A percentile compares a stretch with the other conserved stretches of the same genome.
These are phyloP conservation scores for Melanopsichium pennsylvanicum DNA, from an alignment of 1,284 basidiomycete genomes.

Conservation along the genomic window DNA sequence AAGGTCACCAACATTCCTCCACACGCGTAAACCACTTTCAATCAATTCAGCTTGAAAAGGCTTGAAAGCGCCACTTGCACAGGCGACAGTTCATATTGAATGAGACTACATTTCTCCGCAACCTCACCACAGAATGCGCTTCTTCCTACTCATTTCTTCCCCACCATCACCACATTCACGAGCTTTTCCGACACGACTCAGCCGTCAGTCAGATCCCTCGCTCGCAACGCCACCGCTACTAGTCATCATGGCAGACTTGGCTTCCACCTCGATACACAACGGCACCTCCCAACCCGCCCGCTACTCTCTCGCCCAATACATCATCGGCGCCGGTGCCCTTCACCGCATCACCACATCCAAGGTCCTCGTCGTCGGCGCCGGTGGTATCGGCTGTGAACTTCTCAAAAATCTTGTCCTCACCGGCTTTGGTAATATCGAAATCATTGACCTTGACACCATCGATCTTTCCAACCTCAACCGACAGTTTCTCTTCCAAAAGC, in stretches of 20 bases:
- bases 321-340: conserved; percentile 35
- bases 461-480: conserved; percentile 97
- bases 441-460: conserved; percentile 95
- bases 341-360: conserved; percentile 28
- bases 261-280: conserved; percentile 16
- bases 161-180: neutral
- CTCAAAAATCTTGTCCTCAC: conserved; percentile 94
- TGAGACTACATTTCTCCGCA: conserved; percentile 7
- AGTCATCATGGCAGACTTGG: conserved; percentile 8
- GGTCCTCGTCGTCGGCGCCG: conserved; percentile 89
- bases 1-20: too few relatives aligned
- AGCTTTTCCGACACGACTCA: neutral
- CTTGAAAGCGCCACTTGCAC: too few relatives aligned
- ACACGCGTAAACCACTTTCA: neutral
- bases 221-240: neutral
- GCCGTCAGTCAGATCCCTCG: neutral
- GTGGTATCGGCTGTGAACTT: conserved; percentile 96
- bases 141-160: neutral
- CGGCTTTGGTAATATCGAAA: conserved; percentile 89
- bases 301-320: conserved; percentile 23
- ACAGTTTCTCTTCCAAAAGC: conserved; percentile 96
- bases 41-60: too few relatives aligned
- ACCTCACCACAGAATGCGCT: neutral
- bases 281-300: conserved; percentile 19
- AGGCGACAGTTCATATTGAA: too few relatives aligned